Conservation (phyloP, 352 stramenopile species). For the Saprolegnia diclina region DNA sequence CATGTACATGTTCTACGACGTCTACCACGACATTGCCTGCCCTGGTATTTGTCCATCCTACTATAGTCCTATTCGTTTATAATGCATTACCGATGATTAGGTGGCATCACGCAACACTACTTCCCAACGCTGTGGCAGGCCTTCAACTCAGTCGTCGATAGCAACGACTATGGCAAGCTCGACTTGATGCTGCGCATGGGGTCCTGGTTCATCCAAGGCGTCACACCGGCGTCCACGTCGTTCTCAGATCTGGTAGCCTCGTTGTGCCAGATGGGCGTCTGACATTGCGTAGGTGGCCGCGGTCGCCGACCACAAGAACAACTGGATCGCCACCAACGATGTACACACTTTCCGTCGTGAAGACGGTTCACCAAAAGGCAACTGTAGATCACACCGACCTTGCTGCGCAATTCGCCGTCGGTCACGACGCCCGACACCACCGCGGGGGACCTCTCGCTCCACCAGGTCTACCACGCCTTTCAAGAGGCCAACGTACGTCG, state of each 20-base stretch:
- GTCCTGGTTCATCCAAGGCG: conserved; percentile 15
- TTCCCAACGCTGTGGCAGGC: conserved; percentile 11
- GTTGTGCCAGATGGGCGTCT: neutral
- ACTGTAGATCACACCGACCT: conserved; percentile 10
- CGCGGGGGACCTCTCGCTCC: conserved; percentile 6
- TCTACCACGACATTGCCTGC: conserved; percentile 19
- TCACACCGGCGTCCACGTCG: neutral
- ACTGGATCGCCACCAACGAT: conserved; percentile 3
- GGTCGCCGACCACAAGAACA: neutral
- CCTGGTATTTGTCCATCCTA: no score
- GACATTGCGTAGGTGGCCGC: neutral
- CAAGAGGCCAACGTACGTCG: neutral
- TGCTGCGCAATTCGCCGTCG: neutral
- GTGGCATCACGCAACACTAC: conserved; percentile 18
- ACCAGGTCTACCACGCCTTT: conserved; percentile 1
- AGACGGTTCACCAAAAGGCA: neutral
- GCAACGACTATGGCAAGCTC: conserved; percentile 1
- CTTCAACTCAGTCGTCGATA: neutral
- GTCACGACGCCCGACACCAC: neutral
- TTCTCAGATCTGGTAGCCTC: neutral
- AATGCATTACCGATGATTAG: no score
- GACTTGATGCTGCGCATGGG: conserved; percentile 2
- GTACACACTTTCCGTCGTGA: no score
- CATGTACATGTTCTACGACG: conserved; percentile 27
- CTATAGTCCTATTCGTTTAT: no score